Evolutionary conservation across 495 filamentous ascomycete species (phyloP).

Genomic region (Pyrenula aspistea): DNA sequence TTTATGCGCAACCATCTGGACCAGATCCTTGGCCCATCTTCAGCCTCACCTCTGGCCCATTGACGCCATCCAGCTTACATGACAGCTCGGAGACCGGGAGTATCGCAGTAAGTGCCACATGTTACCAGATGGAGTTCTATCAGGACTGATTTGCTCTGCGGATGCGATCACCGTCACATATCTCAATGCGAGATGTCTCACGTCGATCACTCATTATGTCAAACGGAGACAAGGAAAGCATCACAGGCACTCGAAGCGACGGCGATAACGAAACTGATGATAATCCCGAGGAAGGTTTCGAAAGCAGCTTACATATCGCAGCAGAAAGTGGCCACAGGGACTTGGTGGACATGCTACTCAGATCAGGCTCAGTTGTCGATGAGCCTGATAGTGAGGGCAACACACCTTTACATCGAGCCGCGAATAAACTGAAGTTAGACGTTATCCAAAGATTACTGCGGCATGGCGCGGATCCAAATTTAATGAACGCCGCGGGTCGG

Average conservation of each 20-base stretch:
- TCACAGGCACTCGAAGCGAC: background rate
- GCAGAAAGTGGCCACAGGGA: background rate
- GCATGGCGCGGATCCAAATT: background rate
- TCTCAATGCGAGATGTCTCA: background rate
- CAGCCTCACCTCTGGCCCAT: background rate
- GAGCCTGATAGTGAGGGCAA: background rate
- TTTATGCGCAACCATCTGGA: background rate
- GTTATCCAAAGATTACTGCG: slow-evolving; percentile 68
- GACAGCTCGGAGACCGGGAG: background rate
- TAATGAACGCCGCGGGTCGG: background rate
- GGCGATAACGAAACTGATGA: background rate
- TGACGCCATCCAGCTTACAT: background rate
- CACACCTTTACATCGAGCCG: background rate
- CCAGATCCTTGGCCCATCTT: background rate
- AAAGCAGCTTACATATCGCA: background rate
- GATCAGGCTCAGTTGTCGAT: background rate
- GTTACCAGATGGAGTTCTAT: background rate
- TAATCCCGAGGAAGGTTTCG: background rate
- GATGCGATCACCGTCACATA: background rate
- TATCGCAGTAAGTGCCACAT: background rate
- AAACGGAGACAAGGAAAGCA: background rate
- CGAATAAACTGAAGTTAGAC: slow-evolving; percentile 76
- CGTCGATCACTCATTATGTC: background rate
- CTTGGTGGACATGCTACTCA: background rate
- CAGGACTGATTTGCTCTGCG: background rate